These are phyloP conservation scores for Curvularia hawaiiensis DNA, from an alignment of 2,329 filamentous ascomycete genomes.

Conservation along the genomic window DNA sequence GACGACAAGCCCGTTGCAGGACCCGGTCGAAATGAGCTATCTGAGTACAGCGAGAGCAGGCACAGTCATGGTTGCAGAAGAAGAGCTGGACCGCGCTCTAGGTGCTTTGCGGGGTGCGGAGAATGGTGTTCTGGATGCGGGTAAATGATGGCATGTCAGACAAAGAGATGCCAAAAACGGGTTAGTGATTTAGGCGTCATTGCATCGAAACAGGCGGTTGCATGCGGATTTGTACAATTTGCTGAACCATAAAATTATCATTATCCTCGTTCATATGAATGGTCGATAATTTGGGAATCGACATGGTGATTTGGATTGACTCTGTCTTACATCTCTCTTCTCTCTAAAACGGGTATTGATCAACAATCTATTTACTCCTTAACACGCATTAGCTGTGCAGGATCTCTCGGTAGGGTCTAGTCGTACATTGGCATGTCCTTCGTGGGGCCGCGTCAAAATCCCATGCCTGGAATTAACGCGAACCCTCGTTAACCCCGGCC, in stretches of 20 bases:
- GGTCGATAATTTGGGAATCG: neutral
- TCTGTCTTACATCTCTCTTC: neutral
- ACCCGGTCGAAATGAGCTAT: constrained; percentile 79
- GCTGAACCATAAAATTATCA: neutral
- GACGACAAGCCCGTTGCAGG: constrained; percentile 52
- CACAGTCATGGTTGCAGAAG: constrained; percentile 81
- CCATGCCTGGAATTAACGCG: neutral
- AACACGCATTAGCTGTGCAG: too few species aligned
- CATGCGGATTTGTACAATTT: neutral
- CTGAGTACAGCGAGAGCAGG: constrained; percentile 87
- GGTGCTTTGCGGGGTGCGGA: constrained; percentile 63
- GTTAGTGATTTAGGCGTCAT: neutral
- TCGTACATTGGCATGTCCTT: neutral
- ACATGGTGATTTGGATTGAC: neutral
- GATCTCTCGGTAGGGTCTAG: too few species aligned
- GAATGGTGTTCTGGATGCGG: constrained; percentile 27
- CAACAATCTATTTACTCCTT: too few species aligned
- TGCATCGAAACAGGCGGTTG: neutral
- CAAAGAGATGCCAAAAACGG: neutral
- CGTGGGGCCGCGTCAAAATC: neutral
- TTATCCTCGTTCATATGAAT: neutral
- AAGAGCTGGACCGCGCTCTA: constrained; percentile 75
- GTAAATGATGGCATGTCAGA: constrained; percentile 13
- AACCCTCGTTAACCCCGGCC: constrained; percentile 7
- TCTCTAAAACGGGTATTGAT: neutral